Base-by-base conservation (phyloP, 2,329 filamentous ascomycete genomes). In the Botrytis sinoallii region DNA sequence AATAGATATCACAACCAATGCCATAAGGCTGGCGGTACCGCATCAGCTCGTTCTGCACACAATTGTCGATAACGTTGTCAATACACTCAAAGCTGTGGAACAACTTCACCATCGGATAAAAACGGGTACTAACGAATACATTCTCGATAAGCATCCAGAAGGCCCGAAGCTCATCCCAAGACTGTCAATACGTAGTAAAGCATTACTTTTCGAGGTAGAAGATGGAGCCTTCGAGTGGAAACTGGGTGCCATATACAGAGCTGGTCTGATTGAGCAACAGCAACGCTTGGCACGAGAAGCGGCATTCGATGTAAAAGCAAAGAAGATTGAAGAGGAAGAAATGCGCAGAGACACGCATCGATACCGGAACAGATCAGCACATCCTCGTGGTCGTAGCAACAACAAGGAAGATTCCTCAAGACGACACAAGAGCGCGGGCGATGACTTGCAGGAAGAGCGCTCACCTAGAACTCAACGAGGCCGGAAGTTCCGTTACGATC, bases 181-280 rank as follows among this genome's bases (percentile, higher is more conserved):
- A 80, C 85, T 99, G 35, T 95, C 94, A 0, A 77, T 99, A 16
- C 90, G 94, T 70, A 92, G 92, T 72, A 92, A 93, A 78, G 93
- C 92, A 8, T 86, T 99, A 38, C 84, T 97, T 3, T 95, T 99
- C 74, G 95, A 98, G 80, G 86, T 99, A 52, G 96, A 99, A 83
- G 96, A 99, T 81, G 95, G 96, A 68, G 92, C 93, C 0, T 99
- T 99, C 79, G 96, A 99, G 82, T 99, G 95, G 93, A 98, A 98
- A 81, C 85, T 99, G 16, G 94, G 95, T 25, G 91, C 94, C 80
- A 99, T 99, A 70, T 99, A 98, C 82, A 91, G 95, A 46, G 90
- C 93, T 64, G 96, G 97, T 0, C 87, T 95, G 32, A 85, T 95
- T 72, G 96, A 99, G 82, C 95, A 98, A 82, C 91, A 92, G 81